Evolutionary conservation across 352 stramenopile genomes (phyloP).

Genomic region (Globisporangium emineosum): DNA sequence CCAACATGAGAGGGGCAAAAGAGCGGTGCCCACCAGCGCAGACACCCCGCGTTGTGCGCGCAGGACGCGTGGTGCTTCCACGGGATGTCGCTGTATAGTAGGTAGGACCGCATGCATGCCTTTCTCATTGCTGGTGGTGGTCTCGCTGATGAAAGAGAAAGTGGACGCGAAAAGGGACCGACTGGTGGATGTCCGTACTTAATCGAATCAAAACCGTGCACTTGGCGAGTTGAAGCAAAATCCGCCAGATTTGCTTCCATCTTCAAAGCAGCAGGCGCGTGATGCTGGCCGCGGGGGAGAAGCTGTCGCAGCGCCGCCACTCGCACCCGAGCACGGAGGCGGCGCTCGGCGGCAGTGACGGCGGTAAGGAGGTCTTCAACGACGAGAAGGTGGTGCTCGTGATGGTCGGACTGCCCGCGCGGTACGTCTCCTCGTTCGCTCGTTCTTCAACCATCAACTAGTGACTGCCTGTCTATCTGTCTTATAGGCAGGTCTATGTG

Average conservation of each 20-base stretch:
- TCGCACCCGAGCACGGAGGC: not conserved
- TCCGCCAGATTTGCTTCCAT: no score
- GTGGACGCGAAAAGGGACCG: no score
- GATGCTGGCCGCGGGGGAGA: not conserved
- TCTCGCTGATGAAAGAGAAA: no score
- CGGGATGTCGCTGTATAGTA: no score
- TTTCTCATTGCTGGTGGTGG: no score
- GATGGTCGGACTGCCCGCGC: constrained; percentile 88
- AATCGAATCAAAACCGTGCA: not conserved
- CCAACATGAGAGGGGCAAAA: not conserved
- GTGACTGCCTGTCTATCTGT: not conserved
- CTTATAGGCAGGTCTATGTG: not conserved
- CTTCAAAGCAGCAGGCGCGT: not conserved
- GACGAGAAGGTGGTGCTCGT: constrained; percentile 89
- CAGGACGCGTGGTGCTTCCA: no score
- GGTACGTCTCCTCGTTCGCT: constrained; percentile 16
- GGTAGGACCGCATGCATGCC: no score
- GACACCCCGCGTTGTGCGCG: no score
- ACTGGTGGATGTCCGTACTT: no score
- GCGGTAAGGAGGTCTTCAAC: constrained; percentile 41
- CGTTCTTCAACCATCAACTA: not conserved
- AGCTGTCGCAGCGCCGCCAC: not conserved
- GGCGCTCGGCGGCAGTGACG: not conserved
- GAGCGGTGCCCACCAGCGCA: no score
- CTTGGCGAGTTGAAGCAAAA: not conserved